Percentiles rank a stretch among this genome's conserved stretches.
Conservation (phyloP, 768 basidiomycete genomes). For the Leccinum subtestaceum region DNA sequence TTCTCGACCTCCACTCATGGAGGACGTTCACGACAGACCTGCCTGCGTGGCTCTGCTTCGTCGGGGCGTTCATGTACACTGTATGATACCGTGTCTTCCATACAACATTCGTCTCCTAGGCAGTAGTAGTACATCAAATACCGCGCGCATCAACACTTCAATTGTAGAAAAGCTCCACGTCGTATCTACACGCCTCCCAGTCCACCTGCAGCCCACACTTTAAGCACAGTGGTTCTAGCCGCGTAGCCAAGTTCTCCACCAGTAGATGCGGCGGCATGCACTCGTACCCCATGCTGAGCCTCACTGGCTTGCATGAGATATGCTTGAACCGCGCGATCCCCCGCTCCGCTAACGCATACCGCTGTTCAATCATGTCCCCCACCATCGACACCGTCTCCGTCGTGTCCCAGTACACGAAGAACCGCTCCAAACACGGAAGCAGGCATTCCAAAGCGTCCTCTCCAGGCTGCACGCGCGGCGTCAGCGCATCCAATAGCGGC, state of each 20-base stretch:
- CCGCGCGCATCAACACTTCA: background rate
- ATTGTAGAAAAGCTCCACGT: conserved; percentile 21
- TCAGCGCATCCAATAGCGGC: conserved; percentile 19
- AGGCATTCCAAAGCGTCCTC: conserved; percentile 15
- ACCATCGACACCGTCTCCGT: conserved; percentile 24
- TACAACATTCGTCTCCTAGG: background rate
- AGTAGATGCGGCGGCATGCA: conserved; percentile 12
- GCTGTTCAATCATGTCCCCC: conserved; percentile 25
- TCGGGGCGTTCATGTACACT: conserved; percentile 2
- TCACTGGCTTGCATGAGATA: conserved; percentile 24
- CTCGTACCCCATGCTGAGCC: conserved; percentile 10
- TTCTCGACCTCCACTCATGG: background rate
- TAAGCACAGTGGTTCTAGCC: conserved; percentile 19
- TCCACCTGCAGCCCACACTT: conserved; percentile 20
- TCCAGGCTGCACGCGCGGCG: conserved; percentile 10
- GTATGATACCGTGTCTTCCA: background rate
- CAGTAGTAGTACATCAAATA: background rate
- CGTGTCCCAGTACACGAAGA: conserved; percentile 26
- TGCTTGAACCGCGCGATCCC: conserved; percentile 14
- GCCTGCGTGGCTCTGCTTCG: conserved; percentile 3
- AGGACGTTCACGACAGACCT: conserved; percentile 5
- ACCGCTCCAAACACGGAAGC: conserved; percentile 17
- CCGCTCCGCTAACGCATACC: conserved; percentile 13
- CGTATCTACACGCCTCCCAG: conserved; percentile 20
- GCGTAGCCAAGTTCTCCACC: conserved; percentile 17